Conservation (phyloP, 768 basidiomycete genomes). For the Mycena galopus region DNA sequence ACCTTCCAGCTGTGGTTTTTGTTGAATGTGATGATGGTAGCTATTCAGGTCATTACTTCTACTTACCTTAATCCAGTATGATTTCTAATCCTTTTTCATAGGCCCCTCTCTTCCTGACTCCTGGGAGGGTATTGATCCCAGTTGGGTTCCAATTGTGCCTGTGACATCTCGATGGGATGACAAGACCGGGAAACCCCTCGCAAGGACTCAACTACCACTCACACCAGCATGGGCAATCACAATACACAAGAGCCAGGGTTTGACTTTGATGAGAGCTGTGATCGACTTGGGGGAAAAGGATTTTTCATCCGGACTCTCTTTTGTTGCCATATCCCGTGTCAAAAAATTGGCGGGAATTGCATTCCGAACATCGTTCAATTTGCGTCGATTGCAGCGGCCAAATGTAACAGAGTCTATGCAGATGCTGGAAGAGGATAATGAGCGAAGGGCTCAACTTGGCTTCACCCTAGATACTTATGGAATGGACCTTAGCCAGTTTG, state of each 20-base stretch:
- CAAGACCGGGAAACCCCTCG: neutral
- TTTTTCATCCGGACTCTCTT: too few relatives aligned
- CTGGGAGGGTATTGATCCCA: neutral
- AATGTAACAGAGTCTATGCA: too few relatives aligned
- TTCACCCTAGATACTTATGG: too few relatives aligned
- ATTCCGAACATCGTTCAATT: too few relatives aligned
- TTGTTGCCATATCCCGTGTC: too few relatives aligned
- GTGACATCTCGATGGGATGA: neutral
- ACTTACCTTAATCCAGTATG: neutral
- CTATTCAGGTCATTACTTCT: neutral
- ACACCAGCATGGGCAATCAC: slow-evolving; percentile 3
- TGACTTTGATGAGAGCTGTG: neutral
- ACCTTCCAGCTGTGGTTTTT: neutral
- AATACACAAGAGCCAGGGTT: slow-evolving; percentile 11
- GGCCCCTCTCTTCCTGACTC: neutral
- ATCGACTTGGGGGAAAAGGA: slow-evolving; percentile 3
- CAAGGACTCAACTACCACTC: neutral
- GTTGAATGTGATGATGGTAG: neutral
- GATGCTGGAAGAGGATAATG: too few relatives aligned
- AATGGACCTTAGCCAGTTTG: too few relatives aligned
- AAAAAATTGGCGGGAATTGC: too few relatives aligned
- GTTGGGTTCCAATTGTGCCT: neutral
- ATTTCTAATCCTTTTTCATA: neutral
- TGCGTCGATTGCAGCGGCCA: too few relatives aligned
- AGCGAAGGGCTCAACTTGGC: too few relatives aligned